Evolutionary conservation across 1,284 basidiomycete species (phyloP).

Genomic region (Ganoderma lingzhi): DNA sequence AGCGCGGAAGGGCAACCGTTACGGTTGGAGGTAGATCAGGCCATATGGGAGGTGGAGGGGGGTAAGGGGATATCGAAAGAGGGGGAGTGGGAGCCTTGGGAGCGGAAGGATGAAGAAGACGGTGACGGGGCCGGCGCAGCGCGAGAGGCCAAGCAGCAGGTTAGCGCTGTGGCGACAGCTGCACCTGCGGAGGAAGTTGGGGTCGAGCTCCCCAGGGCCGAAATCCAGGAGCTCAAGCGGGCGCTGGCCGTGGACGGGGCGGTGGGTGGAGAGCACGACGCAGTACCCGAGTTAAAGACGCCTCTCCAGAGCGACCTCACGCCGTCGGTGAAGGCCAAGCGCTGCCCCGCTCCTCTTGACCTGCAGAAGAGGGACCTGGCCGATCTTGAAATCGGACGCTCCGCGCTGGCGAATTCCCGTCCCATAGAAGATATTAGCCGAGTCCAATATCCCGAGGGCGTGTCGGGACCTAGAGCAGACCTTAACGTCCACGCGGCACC

Average conservation of each 20-base stretch:
- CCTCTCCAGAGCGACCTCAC: neutral
- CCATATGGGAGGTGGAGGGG: too few relatives aligned
- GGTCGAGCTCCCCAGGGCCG: neutral
- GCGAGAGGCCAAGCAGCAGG: neutral
- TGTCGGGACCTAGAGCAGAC: constrained; percentile 85
- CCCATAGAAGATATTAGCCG: constrained; percentile 85
- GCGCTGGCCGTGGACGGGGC: neutral
- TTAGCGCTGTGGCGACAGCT: neutral
- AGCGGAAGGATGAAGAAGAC: neutral
- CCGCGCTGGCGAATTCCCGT: constrained; percentile 77
- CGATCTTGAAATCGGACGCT: constrained; percentile 43
- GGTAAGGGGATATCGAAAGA: neutral
- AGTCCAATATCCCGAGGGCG: constrained; percentile 86
- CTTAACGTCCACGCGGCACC: constrained; percentile 88
- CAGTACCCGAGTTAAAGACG: neutral
- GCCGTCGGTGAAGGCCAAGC: neutral
- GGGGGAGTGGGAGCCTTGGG: neutral
- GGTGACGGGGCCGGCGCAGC: neutral
- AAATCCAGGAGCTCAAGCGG: neutral
- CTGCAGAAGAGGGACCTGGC: neutral
- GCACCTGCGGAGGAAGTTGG: neutral
- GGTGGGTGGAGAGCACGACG: neutral
- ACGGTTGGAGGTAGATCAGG: too few relatives aligned
- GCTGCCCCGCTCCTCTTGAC: neutral
- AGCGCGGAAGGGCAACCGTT: too few relatives aligned